phyloP scores from a whole-genome alignment of 345 rosid species.

The Draba incana region DNA sequence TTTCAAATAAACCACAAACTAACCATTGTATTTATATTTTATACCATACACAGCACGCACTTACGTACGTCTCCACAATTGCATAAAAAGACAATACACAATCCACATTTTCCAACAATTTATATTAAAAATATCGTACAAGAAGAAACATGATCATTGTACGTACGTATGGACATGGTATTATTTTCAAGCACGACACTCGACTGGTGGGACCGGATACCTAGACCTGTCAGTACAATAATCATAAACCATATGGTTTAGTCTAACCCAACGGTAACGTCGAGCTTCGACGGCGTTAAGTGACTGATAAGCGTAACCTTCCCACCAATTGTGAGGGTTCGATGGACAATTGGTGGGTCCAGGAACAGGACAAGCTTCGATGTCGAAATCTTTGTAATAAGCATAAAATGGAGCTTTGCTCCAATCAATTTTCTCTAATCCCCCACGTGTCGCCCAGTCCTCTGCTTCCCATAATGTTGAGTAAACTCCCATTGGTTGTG shows the following conservation, averaged over 20 bases:
- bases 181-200: slow-evolving; percentile 60
- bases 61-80: slow-evolving; percentile 18
- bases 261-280: slow-evolving; percentile 86
- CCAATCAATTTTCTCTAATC: slow-evolving; percentile 91
- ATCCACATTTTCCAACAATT: slow-evolving; percentile 15
- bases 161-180: slow-evolving; percentile 27
- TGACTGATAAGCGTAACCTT: slow-evolving; percentile 57
- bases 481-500: slow-evolving; percentile 85
- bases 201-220: slow-evolving; percentile 74
- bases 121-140: slow-evolving; percentile 31
- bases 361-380: slow-evolving; percentile 86
- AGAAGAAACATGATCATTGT: slow-evolving; percentile 37
- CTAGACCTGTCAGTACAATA: slow-evolving; percentile 84
- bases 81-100: slow-evolving; percentile 17
- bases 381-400: slow-evolving; percentile 84
- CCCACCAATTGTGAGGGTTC: slow-evolving; percentile 83
- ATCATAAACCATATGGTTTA: slow-evolving; percentile 92
- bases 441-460: slow-evolving; percentile 98
- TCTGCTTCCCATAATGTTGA: slow-evolving; percentile 98
- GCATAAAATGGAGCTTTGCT: slow-evolving; percentile 84
- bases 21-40: neutral
- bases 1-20: slow-evolving; percentile 9
- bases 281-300: slow-evolving; percentile 75
- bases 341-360: slow-evolving; percentile 71
- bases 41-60: neutral